phyloP scores from a whole-genome alignment of 805 yeast species.

The Jamesozyma lodderae region DNA sequence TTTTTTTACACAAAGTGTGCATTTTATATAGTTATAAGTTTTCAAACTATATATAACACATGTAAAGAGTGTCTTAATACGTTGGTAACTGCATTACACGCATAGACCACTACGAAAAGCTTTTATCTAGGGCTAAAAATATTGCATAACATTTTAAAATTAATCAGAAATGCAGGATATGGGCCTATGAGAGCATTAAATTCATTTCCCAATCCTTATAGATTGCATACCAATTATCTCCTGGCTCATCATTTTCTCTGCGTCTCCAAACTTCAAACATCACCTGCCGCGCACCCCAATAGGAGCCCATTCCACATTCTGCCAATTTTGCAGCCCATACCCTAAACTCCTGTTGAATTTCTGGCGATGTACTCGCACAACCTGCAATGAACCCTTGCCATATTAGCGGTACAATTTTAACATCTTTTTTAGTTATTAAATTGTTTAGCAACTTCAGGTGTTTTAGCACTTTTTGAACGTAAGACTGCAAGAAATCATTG shows the following conservation, averaged over 20 bases:
- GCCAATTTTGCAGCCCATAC: constrained; percentile 50
- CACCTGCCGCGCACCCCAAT: constrained; percentile 79
- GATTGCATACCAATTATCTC: constrained; percentile 71
- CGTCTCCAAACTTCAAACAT: constrained; percentile 83
- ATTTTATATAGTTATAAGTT: too few relatives aligned
- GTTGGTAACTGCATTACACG: too few relatives aligned
- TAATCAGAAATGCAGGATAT: background rate
- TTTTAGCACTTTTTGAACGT: constrained; percentile 50
- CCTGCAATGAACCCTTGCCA: constrained; percentile 92
- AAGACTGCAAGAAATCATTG: constrained; percentile 50
- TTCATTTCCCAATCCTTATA: constrained; percentile 80
- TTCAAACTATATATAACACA: too few relatives aligned
- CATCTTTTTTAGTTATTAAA: constrained; percentile 40
- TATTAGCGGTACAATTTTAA: constrained; percentile 62
- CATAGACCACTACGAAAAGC: too few relatives aligned
- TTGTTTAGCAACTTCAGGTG: constrained; percentile 56
- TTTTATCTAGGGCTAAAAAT: too few relatives aligned
- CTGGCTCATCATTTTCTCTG: constrained; percentile 46
- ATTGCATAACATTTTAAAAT: too few relatives aligned
- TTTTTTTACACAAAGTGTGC: too few relatives aligned
- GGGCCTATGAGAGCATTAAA: constrained; percentile 45
- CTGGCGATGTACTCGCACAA: constrained; percentile 56
- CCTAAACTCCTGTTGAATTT: constrained; percentile 56
- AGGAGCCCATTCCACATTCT: constrained; percentile 59
- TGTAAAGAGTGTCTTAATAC: too few relatives aligned